Conservation (phyloP, 2,329 filamentous ascomycete species). For the Paecilomyces variotii region DNA sequence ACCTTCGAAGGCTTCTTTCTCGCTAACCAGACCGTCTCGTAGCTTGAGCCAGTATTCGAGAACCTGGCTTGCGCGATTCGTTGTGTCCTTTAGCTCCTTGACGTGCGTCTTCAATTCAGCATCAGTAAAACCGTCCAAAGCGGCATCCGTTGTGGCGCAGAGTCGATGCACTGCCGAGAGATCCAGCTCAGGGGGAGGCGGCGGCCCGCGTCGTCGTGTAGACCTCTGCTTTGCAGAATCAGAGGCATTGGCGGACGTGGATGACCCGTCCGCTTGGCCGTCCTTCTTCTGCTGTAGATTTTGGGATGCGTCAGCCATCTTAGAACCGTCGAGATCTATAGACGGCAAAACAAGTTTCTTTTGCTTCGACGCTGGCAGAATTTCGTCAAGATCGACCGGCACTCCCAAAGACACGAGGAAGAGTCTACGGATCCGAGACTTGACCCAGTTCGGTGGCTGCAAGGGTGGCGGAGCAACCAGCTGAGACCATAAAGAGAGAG, state of each 20-base stretch:
- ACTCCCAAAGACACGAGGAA: constrained; percentile 95
- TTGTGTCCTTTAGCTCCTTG: constrained; percentile 58
- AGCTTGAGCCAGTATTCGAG: constrained; percentile 83
- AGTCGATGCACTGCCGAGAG: constrained; percentile 68
- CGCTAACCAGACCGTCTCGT: constrained; percentile 77
- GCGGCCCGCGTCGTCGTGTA: constrained; percentile 42
- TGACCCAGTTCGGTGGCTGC: constrained; percentile 95
- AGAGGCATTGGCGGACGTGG: constrained; percentile 15
- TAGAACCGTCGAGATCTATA: constrained; percentile 49
- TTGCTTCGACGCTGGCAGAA: constrained; percentile 91
- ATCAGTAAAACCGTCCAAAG: constrained; percentile 69
- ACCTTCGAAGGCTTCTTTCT: constrained; percentile 89
- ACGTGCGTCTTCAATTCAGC: constrained; percentile 68
- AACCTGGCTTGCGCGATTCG: constrained; percentile 64
- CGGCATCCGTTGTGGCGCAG: constrained; percentile 77
- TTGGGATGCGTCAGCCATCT: constrained; percentile 51
- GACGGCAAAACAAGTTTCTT: constrained; percentile 95
- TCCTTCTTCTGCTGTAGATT: constrained; percentile 32
- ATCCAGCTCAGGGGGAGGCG: constrained; percentile 67
- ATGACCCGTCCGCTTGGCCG: constrained; percentile 14
- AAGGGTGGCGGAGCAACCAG: constrained; percentile 89
- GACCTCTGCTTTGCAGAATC: constrained; percentile 22
- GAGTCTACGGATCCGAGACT: constrained; percentile 84
- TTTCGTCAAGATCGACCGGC: constrained; percentile 93
- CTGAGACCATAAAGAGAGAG: constrained; percentile 90